Evolutionary conservation across 495 filamentous ascomycete species (phyloP).

Genomic region (Penicillium roqueforti): DNA sequence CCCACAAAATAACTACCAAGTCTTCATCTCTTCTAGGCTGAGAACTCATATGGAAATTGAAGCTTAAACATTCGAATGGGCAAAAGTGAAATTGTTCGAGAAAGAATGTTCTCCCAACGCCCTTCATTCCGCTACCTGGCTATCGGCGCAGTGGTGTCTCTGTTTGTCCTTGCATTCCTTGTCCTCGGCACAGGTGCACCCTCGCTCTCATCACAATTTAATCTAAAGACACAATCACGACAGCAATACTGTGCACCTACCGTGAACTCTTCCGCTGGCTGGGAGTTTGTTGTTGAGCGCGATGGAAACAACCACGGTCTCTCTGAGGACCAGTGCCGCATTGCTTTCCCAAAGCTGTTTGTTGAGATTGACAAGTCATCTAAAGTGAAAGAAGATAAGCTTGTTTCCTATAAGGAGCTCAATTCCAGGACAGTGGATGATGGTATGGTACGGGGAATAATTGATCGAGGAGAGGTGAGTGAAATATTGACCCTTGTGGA

Average conservation of each 20-base stretch:
- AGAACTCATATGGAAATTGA: not conserved
- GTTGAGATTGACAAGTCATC: slow-evolving; percentile 40
- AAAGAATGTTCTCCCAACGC: slow-evolving; percentile 24
- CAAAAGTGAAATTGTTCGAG: not conserved
- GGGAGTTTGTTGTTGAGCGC: slow-evolving; percentile 32
- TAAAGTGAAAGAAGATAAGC: slow-evolving; percentile 9
- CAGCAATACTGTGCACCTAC: not conserved
- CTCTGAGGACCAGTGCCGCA: slow-evolving; percentile 36
- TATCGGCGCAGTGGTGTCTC: slow-evolving; percentile 26
- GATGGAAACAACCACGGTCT: slow-evolving; percentile 41
- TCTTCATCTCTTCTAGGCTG: not conserved
- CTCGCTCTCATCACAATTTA: slow-evolving; percentile 20
- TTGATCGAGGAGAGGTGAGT: slow-evolving; percentile 40
- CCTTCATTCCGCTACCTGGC: slow-evolving; percentile 34
- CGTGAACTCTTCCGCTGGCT: slow-evolving; percentile 14
- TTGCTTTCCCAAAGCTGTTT: slow-evolving; percentile 46
- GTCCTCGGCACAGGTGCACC: slow-evolving; percentile 18
- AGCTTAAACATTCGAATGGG: not conserved
- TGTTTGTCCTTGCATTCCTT: slow-evolving; percentile 33
- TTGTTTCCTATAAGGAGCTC: slow-evolving; percentile 32
- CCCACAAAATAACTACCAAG: not conserved
- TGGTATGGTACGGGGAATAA: slow-evolving; percentile 39
- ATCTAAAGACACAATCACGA: slow-evolving; percentile 16
- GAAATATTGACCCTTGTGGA: not conserved
- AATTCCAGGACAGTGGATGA: slow-evolving; percentile 28